A percentile compares a stretch with the other conserved stretches of the same genome.
These are phyloP conservation scores for Trichophyton benhamiae DNA, from an alignment of 2,329 filamentous ascomycete species.

Conservation along the genomic window DNA sequence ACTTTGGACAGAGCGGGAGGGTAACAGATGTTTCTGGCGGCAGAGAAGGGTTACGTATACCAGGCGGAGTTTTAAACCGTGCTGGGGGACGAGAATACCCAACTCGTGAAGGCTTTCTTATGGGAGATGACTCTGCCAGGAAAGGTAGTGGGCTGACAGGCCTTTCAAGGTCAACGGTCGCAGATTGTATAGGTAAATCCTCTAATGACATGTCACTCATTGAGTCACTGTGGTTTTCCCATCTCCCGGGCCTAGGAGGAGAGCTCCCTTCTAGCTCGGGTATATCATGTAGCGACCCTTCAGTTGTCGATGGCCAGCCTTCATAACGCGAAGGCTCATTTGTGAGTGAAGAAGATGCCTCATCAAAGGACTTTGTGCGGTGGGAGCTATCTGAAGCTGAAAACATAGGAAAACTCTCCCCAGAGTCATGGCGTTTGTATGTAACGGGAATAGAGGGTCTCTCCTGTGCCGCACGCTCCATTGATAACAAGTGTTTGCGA, in stretches of 20 bases:
- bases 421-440: conserved; percentile 44
- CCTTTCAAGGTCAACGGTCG: conserved; percentile 34
- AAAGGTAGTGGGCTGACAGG: conserved; percentile 27
- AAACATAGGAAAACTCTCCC: conserved; percentile 53
- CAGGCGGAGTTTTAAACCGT: not conserved
- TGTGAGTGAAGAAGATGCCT: conserved; percentile 36
- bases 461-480: conserved; percentile 31
- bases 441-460: conserved; percentile 22
- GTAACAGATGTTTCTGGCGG: conserved; percentile 6
- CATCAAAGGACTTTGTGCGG: conserved; percentile 37
- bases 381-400: conserved; percentile 49
- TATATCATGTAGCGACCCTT: conserved; percentile 11
- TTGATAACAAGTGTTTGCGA: conserved; percentile 39
- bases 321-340: conserved; percentile 16
- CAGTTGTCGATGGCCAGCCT: conserved; percentile 18
- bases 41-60: not conserved
- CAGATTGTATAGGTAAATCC: conserved; percentile 16
- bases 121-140: conserved; percentile 23
- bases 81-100: not conserved
- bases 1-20: conserved; percentile 24
- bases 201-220: conserved; percentile 17
- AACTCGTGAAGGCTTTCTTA: not conserved
- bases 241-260: conserved; percentile 11
- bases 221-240: conserved; percentile 6
- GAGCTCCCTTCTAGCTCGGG: conserved; percentile 14